Conservation (phyloP, 345 rosid species). For the Populus euphratica region DNA sequence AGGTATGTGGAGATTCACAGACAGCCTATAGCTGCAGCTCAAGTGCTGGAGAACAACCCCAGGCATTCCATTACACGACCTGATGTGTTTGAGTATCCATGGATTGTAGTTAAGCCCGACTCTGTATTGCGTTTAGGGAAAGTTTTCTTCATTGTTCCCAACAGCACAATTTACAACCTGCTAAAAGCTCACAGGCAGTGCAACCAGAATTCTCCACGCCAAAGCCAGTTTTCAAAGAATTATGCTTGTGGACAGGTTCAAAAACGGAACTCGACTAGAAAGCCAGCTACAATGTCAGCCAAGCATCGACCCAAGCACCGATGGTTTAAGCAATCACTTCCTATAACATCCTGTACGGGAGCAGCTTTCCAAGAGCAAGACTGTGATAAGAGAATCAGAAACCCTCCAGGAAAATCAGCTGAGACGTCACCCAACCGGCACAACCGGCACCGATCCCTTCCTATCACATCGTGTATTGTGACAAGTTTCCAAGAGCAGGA, state of each 20-base stretch:
- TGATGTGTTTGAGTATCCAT: slow-evolving; percentile 44
- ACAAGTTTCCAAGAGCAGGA: slow-evolving; percentile 6
- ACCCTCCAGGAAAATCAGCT: neutral
- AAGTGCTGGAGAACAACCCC: slow-evolving; percentile 41
- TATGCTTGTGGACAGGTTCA: neutral
- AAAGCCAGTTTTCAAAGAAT: slow-evolving; percentile 7
- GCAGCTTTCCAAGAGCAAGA: slow-evolving; percentile 4
- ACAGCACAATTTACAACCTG: slow-evolving; percentile 33
- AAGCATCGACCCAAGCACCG: slow-evolving; percentile 13
- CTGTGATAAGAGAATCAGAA: neutral
- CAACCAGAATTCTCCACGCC: neutral
- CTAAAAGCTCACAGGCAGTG: slow-evolving; percentile 23
- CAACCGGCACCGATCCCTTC: slow-evolving; percentile 8
- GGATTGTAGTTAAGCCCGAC: slow-evolving; percentile 45
- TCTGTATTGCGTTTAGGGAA: slow-evolving; percentile 31
- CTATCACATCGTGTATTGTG: slow-evolving; percentile 2
- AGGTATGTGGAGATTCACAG: slow-evolving; percentile 30
- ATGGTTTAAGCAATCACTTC: slow-evolving; percentile 4
- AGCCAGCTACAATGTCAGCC: slow-evolving; percentile 11
- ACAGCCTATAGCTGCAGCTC: slow-evolving; percentile 36
- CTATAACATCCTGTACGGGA: neutral
- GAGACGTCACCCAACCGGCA: slow-evolving; percentile 26
- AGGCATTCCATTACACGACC: slow-evolving; percentile 52
- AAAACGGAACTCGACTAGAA: neutral
- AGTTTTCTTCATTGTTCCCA: slow-evolving; percentile 45